Evolutionary conservation across 2,329 filamentous ascomycete genomes (phyloP).

Genomic region (Fusarium pseudonygamai): DNA sequence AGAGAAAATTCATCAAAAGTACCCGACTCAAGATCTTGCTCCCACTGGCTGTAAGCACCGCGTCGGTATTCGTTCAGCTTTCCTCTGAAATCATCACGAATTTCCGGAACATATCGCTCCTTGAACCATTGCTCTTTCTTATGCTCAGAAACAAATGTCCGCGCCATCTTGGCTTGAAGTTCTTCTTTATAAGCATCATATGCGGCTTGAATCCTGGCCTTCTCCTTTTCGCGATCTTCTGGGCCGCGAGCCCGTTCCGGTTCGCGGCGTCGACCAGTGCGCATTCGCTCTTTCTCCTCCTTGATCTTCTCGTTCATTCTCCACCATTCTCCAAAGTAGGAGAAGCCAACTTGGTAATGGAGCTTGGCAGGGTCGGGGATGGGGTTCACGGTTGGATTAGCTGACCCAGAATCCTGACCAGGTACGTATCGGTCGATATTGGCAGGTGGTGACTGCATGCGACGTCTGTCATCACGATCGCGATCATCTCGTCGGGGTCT

Average conservation of each 20-base stretch:
- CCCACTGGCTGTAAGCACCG: constrained; percentile 85
- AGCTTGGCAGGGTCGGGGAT: constrained; percentile 77
- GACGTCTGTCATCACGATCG: constrained; percentile 69
- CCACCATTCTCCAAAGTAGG: constrained; percentile 90
- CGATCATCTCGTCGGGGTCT: constrained; percentile 74
- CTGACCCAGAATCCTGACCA: constrained; percentile 67
- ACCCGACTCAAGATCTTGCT: constrained; percentile 84
- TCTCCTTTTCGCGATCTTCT: constrained; percentile 82
- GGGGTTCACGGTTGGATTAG: constrained; percentile 65
- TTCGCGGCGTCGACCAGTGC: constrained; percentile 74
- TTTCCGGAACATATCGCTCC: constrained; percentile 89
- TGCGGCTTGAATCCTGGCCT: constrained; percentile 77
- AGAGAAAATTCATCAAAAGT: constrained; percentile 94
- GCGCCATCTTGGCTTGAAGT: constrained; percentile 80
- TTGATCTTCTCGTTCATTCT: constrained; percentile 83
- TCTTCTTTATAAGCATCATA: constrained; percentile 76
- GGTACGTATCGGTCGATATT: constrained; percentile 89
- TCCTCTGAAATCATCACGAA: constrained; percentile 76
- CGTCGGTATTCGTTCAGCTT: constrained; percentile 84
- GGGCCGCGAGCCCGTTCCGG: constrained; percentile 70
- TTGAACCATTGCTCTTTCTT: constrained; percentile 98
- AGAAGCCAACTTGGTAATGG: constrained; percentile 84
- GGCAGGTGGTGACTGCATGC: constrained; percentile 69
- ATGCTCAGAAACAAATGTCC: constrained; percentile 88
- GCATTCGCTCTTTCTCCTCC: constrained; percentile 78